These are phyloP conservation scores for Polytolypa hystricis DNA, from an alignment of 2,329 filamentous ascomycete genomes.

Conservation along the genomic window DNA sequence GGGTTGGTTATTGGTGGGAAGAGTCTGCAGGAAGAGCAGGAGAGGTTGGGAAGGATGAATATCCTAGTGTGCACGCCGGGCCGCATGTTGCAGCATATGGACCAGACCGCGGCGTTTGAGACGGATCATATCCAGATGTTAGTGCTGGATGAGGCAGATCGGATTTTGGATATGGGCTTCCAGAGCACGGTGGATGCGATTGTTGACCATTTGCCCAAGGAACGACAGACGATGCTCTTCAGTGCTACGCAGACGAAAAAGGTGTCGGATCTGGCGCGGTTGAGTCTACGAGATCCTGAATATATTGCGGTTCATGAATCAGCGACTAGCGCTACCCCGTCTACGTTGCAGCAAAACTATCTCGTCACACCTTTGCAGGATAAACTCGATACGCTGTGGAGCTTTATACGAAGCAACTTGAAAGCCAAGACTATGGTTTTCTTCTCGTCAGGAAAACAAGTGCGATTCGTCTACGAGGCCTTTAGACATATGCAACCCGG, in stretches of 20 bases:
- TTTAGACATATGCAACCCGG: conserved; percentile 90
- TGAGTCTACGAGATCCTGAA: conserved; percentile 82
- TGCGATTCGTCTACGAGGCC: conserved; percentile 88
- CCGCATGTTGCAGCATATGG: conserved; percentile 87
- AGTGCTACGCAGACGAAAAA: conserved; percentile 93
- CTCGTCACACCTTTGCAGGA: conserved; percentile 72
- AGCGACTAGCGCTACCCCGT: conserved; percentile 67
- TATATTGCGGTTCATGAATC: conserved; percentile 90
- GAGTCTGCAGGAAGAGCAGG: conserved; percentile 74
- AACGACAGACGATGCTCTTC: conserved; percentile 86
- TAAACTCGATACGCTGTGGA: conserved; percentile 85
- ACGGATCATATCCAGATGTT: conserved; percentile 85
- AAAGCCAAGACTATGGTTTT: conserved; percentile 96
- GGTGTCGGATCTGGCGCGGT: conserved; percentile 78
- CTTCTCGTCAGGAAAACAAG: conserved; percentile 88
- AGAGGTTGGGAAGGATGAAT: conserved; percentile 82
- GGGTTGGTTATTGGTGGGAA: conserved; percentile 91
- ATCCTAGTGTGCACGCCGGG: conserved; percentile 93
- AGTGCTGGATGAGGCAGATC: conserved; percentile 89
- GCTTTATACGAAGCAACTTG: conserved; percentile 81
- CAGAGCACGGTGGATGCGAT: conserved; percentile 83
- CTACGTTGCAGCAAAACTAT: conserved; percentile 81
- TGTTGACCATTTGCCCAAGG: conserved; percentile 74
- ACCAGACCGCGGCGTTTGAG: conserved; percentile 83
- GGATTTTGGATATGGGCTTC: conserved; percentile 97